phyloP scores from a whole-genome alignment of 2,329 filamentous ascomycete genomes.

The Leptographium galeiforme region DNA sequence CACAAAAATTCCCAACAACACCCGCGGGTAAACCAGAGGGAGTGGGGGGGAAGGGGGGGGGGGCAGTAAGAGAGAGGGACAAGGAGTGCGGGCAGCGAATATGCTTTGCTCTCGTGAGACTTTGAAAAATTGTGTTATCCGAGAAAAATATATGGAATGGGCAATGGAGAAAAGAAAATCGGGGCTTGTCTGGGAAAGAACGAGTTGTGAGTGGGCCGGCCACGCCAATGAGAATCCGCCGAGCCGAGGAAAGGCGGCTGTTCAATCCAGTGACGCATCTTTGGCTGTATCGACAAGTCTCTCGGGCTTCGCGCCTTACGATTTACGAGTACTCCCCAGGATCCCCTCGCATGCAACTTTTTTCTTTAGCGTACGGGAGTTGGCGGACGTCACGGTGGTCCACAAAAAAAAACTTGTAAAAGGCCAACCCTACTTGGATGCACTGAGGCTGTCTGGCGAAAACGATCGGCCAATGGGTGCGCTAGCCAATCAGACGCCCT shows the following conservation, averaged over 20 bases:
- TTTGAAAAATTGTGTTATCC: slow-evolving; percentile 6
- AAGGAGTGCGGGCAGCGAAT: not conserved
- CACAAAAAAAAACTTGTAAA: not conserved
- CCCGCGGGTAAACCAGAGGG: not conserved
- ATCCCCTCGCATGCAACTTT: not conserved
- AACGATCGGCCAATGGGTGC: slow-evolving; percentile 1
- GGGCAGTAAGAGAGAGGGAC: not conserved
- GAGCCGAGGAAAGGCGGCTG: slow-evolving; percentile 8
- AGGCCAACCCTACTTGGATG: not conserved
- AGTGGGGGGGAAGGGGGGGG: not conserved
- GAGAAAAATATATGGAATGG: slow-evolving; percentile 1
- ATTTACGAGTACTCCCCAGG: not conserved
- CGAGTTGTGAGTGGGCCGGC: not conserved
- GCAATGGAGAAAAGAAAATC: slow-evolving; percentile 5
- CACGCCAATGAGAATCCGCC: slow-evolving; percentile 3
- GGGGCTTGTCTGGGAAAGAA: not conserved
- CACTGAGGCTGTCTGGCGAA: slow-evolving; percentile 2
- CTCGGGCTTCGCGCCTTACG: not conserved
- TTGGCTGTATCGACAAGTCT: not conserved
- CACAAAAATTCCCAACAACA: not conserved
- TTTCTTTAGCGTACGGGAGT: slow-evolving; percentile 1
- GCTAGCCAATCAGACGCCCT: slow-evolving; percentile 1
- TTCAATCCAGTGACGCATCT: not conserved
- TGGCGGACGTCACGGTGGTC: not conserved
- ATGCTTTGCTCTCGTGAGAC: slow-evolving; percentile 9